A percentile compares a stretch with the other conserved stretches of the same genome.
phyloP scores from a whole-genome alignment of 352 stramenopile species.

The Nothophytophthora sp. region DNA sequence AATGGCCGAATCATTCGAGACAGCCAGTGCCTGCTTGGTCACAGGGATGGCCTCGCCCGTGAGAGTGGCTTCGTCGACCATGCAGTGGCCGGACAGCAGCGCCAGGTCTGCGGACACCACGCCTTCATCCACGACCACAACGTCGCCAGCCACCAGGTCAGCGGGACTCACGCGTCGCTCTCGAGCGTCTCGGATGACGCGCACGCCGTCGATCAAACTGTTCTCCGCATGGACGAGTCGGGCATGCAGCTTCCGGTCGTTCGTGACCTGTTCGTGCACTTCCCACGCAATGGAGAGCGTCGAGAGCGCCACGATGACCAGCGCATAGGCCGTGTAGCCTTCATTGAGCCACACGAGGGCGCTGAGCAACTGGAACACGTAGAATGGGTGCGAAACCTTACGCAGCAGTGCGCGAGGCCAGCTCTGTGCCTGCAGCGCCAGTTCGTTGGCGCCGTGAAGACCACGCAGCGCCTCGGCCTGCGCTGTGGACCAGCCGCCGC shows the following conservation, averaged over 20 bases:
- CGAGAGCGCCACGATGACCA: conserved; percentile 65
- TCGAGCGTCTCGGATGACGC: conserved; percentile 60
- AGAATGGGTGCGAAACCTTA: conserved; percentile 80
- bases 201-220: conserved; percentile 55
- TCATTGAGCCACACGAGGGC: conserved; percentile 72
- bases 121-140: conserved; percentile 67
- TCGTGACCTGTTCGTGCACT: conserved; percentile 61
- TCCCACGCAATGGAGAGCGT: conserved; percentile 73
- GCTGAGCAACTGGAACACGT: conserved; percentile 75
- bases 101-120: conserved; percentile 67
- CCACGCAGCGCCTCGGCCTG: conserved; percentile 35
- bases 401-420: conserved; percentile 55
- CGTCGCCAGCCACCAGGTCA: conserved; percentile 66
- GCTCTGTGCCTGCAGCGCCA: conserved; percentile 49
- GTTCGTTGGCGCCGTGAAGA: conserved; percentile 60
- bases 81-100: conserved; percentile 64
- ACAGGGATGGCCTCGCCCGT: conserved; percentile 82
- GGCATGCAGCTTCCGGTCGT: conserved; percentile 60
- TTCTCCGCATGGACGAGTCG: conserved; percentile 53
- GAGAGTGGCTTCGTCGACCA: conserved; percentile 74
- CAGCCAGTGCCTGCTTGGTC: conserved; percentile 47
- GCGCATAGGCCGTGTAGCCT: conserved; percentile 64
- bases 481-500: conserved; percentile 18
- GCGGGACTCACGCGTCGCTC: conserved; percentile 39
- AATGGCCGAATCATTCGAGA: conserved; percentile 1